Base-by-base conservation (phyloP, 2,329 filamentous ascomycete genomes). In the Diaporthe helianthi region DNA sequence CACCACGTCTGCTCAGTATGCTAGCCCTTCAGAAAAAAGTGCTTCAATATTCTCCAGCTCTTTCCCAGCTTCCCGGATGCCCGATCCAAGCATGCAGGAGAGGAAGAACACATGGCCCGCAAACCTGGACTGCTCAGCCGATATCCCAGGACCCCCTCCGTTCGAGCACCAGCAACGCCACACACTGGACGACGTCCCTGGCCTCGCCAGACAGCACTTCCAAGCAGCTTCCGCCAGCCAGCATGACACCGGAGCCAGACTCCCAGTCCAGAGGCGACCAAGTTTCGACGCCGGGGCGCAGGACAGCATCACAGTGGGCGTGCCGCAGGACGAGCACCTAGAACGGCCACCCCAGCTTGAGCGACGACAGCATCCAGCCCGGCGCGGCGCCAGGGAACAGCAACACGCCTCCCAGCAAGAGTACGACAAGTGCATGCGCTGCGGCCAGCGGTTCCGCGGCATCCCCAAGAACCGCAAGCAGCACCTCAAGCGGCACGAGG, bases 401-500 rank as follows among this genome's bases (percentile, higher is more conserved):
- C 31, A 55, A 6, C 31, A 17, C 9, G 24, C 24, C 17, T 24
- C 17, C 36, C 22, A 13, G 33, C n/a, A 13, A 33, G 8, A 46
- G 38, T 36, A 26, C 58, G 58, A 63, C 44, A 29, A 33, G 29
- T 63, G 58, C 58, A 22, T 1, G n/a, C 29, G 13, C 29, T 63
- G 58, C 58, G 26, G 44, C 19, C 58, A 63, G 58, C 26, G 15
- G 13, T 63, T 63, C 58, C 1, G n/a, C 12, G 58, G 58, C n/a
- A 22, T 24, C 12, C 41, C n/a, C 12, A 63, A 63, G 58, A 49
- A 63, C 44, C 58, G 58, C 29, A 63, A 10, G 58, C 58, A 63
- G 44, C 58, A 63, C 58, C 58, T 63, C 29, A 63, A 63, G 58
- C 58, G 58, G 29, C 58, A 63, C 44, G 3, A 17, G 12, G 58